A percentile compares a stretch with the other conserved stretches of the same genome.
Conservation (phyloP, 257 asterid species). For the Avicennia marina region DNA sequence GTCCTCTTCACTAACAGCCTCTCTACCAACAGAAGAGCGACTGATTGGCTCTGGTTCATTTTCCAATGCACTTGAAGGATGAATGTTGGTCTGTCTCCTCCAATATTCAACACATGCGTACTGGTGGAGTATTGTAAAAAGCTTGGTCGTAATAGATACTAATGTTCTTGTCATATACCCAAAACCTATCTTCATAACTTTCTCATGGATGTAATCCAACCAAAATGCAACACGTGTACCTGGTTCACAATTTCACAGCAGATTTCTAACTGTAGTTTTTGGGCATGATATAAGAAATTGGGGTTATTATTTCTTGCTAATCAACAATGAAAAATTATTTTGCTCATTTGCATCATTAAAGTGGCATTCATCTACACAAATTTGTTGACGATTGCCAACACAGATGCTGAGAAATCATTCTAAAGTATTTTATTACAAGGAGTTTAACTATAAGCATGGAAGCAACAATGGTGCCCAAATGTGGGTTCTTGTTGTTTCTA, state of each 20-base stretch:
- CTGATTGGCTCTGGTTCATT: constrained; percentile 30
- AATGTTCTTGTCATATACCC: constrained; percentile 50
- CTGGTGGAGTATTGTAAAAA: constrained; percentile 38
- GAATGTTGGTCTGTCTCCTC: constrained; percentile 54
- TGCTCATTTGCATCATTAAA: not conserved
- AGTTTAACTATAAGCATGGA: no score
- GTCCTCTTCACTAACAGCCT: constrained; percentile 34
- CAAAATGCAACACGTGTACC: constrained; percentile 44
- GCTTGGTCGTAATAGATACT: constrained; percentile 37
- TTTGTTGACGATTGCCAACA: not conserved
- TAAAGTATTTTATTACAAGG: not conserved
- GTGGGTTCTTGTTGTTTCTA: no score
- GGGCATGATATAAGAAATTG: not conserved
- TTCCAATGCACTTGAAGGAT: constrained; percentile 51
- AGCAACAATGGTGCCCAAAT: no score
- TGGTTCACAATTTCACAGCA: constrained; percentile 18
- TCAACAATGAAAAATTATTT: not conserved
- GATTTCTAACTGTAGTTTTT: not conserved
- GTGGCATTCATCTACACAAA: not conserved
- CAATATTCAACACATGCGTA: constrained; percentile 39
- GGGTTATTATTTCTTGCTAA: not conserved
- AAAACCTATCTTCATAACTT: constrained; percentile 52
- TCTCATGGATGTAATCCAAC: constrained; percentile 53
- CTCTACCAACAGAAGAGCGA: constrained; percentile 28
- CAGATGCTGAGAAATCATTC: not conserved